Base-by-base conservation (phyloP, 2,329 filamentous ascomycete genomes). In the Xylariomycetidae sp. region DNA sequence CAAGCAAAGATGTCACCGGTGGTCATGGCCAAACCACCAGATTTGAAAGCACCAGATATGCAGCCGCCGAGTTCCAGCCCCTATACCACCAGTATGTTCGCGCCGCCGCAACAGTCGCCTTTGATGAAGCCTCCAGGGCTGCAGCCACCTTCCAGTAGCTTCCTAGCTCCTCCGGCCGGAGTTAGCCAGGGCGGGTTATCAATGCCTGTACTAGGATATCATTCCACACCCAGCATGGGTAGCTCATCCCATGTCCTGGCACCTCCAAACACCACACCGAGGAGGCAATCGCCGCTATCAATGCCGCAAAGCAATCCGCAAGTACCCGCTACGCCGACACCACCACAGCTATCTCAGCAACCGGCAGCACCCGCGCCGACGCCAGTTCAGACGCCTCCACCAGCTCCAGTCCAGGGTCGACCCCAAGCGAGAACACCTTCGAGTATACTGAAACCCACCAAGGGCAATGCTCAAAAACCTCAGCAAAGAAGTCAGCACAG, bases 231-330 rank as follows among this genome's bases (percentile, higher is more conserved):
- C 23, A 39, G 28, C 35, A 36, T 38, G 10, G 32, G 29, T 13
- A 48, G 37, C 12, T 18, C 48, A 41, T 67, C 61, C 10, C 61
- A 63, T 32, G 55, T 67, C 16, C 58, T 68, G n/a, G 66, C 65
- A 19, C 60, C 56, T 10, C 65, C 65, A n/a, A 64, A 65, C 37
- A 60, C 61, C 8, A 49, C 56, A 10, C 62, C 63, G 36, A 47
- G 56, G 39, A 47, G 56, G 39, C 55, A 54, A 32, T 58, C 57
- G 17, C 57, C 56, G 16, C 44, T 60, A 7, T 59, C 57, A 10
- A 56, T 60, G 49, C 56, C 56, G 17, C 54, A 53, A 32, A 41
- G 47, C 14, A 44, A 43, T 25, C 40, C 44, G 28, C 25, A 40
- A 40, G 39, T 47, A 22, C 48, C 53, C 20, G 41, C 42, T 19